Evolutionary conservation across 2,329 filamentous ascomycete species (phyloP), one percentile per base, ranked within the genome.

Genomic region (Phialophora tarda): DNA sequence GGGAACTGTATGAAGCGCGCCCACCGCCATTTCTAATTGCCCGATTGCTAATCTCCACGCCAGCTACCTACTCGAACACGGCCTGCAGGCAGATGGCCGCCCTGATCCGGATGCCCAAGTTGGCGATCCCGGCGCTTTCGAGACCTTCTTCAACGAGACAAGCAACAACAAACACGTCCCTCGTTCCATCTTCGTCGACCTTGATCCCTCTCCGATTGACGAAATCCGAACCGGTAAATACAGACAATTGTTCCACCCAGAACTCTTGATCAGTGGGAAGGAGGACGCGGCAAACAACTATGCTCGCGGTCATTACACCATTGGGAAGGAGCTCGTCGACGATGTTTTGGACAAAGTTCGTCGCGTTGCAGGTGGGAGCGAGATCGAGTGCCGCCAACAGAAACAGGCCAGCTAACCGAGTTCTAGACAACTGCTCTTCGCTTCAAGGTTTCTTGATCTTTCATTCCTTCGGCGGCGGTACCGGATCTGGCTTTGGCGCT

Each of bases 211-310:
- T 71, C 87, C 87, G 55, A 86, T 89, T 73, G 87, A 89, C 74
- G 87, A 89, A 77, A 88, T 89, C 77, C 85, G 87, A 67, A 88
- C 85, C 67, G 87, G 87, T 71, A 71, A 79, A 71, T 89, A 88
- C 79, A 83, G 86, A 71, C 82, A 86, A 71, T 82, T 89, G 61
- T 89, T 88, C 79, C 87, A 89, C 76, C 87, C 87, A 23, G 87
- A 89, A 76, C 79, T 86, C 71, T 80, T 89, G 79, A 85, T 89
- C 73, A 88, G 85, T 75, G 87, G 87, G 73, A 89, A 89, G 79
- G 87, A 89, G 76, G 87, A 89, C 79, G 87, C 87, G 66, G 86
- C 87, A 73, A 89, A 89, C 77, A 89, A 89, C 79, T 89, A 89
- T 80, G 87, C 87, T 70, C 84, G 87, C 79, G 87, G 87, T 68